These are phyloP conservation scores for Rhododendron henanense DNA, from an alignment of 148 eudicot species.

Conservation along the genomic window DNA sequence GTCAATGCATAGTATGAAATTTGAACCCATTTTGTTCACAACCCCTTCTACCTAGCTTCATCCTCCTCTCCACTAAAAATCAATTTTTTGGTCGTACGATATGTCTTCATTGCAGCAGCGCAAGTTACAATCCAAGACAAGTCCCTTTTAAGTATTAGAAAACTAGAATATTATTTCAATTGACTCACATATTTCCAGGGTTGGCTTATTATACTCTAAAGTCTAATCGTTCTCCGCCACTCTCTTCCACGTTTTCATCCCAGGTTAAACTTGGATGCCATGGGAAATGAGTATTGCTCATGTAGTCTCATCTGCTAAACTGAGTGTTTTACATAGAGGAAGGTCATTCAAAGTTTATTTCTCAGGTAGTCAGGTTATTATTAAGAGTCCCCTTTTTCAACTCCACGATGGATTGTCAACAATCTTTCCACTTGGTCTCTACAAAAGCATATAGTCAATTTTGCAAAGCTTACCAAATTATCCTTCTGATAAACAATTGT, in stretches of 20 bases:
- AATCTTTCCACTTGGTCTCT: neutral
- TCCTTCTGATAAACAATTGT: constrained; percentile 80
- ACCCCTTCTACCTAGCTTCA: neutral
- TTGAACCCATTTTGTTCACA: neutral
- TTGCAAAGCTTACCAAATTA: constrained; percentile 56
- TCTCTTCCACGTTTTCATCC: neutral
- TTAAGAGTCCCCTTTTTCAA: neutral
- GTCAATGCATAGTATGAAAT: neutral
- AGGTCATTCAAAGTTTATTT: constrained; percentile 3
- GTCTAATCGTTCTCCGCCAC: neutral
- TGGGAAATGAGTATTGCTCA: neutral
- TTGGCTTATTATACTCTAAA: neutral
- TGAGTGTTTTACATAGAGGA: neutral
- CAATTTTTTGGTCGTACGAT: neutral
- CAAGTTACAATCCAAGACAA: neutral
- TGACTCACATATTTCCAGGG: neutral
- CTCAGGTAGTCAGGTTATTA: neutral
- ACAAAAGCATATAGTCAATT: neutral
- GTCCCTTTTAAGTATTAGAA: neutral
- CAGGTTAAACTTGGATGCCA: neutral
- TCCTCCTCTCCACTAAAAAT: neutral
- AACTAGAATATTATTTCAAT: neutral
- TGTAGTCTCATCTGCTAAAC: neutral
- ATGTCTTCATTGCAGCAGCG: neutral
- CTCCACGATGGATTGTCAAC: neutral